Evolutionary conservation across 768 basidiomycete genomes (phyloP), one percentile per base, ranked within the genome.

Genomic region (Lentinula aciculospora): DNA sequence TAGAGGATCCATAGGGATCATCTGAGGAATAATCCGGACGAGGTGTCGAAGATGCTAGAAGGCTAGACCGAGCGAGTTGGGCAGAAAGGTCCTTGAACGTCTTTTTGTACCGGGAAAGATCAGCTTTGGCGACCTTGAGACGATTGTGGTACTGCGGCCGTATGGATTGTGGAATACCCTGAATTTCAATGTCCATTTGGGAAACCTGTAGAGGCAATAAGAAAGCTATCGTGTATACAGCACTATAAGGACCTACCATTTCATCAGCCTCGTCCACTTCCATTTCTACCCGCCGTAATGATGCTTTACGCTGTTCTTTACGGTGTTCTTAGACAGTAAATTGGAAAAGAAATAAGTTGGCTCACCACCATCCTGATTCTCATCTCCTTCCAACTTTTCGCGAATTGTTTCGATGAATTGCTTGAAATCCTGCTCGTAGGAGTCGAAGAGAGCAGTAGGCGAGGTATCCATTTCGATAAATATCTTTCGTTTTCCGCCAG

Each of bases 151-250:
- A 95, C 60, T 85, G 82, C 0, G 85, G 73, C 51, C 89, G 83
- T 64, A 94, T 79, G 21, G 89, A 88, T 66, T 91, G 86, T 0
- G 94, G 94, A 67, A 98, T 94, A 10, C 92, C 90, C 65, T 94
- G 94, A 6, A 96, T 87, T 75, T 99, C 97, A 58, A 99, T 89
- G 75, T 98, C 96, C 96, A 99, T 97, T 82, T 99, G 97, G 47
- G 94, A 94, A 63, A 98, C 82, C 96, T 98, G 51, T 50, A 32
- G 31, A 45, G 60, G 61, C 55, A 23, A 44, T 40, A 45, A 53
- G 53, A 25, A 49, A 54, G 27, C 39, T 49, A 49, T 32, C 25
- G 39, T 31, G 19, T 29, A 27, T 32, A 32, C 21, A 45, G 23
- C 12, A 31, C 15, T 15, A 34, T 53, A 5, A 10, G 34, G 8